Percentiles rank a stretch among this genome's conserved stretches.
Evolutionary conservation across 257 asterid species (phyloP).

Genomic region (Thymus mandschuricus): DNA sequence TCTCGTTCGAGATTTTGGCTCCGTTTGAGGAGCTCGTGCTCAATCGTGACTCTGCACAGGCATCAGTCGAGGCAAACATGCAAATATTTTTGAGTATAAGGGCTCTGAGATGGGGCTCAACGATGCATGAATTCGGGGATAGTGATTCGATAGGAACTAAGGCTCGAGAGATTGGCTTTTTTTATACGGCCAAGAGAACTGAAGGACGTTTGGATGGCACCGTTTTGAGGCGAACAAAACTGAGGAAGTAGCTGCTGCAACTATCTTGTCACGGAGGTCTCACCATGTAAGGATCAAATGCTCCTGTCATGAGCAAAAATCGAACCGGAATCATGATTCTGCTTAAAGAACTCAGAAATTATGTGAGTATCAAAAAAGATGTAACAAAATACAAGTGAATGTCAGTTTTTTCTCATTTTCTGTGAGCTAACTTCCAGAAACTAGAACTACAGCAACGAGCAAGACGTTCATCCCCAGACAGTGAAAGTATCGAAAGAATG

Average conservation of each 20-base stretch:
- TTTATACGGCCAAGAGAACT: too few relatives aligned
- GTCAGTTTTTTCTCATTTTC: neutral
- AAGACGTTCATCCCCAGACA: neutral
- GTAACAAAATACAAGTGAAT: neutral
- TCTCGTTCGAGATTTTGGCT: conserved; percentile 49
- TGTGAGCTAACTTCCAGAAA: neutral
- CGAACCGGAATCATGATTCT: conserved; percentile 18
- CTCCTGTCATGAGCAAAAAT: conserved; percentile 44
- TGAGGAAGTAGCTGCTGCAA: neutral
- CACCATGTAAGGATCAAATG: conserved; percentile 41
- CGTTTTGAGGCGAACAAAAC: conserved; percentile 24
- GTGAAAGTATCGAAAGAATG: neutral
- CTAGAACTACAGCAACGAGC: neutral
- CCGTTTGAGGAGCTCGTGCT: conserved; percentile 37
- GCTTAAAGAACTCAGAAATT: neutral
- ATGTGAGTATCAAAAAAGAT: neutral
- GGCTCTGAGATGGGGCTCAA: conserved; percentile 24
- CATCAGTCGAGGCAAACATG: conserved; percentile 35
- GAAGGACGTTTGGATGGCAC: neutral
- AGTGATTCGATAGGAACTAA: conserved; percentile 32
- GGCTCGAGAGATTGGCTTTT: conserved; percentile 26
- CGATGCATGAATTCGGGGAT: conserved; percentile 29
- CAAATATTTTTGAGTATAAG: conserved; percentile 22
- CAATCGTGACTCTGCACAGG: conserved; percentile 32
- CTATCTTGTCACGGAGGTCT: conserved; percentile 36